phyloP scores from a whole-genome alignment of 441 rosid species.

The Rhodomyrtus psidioides region DNA sequence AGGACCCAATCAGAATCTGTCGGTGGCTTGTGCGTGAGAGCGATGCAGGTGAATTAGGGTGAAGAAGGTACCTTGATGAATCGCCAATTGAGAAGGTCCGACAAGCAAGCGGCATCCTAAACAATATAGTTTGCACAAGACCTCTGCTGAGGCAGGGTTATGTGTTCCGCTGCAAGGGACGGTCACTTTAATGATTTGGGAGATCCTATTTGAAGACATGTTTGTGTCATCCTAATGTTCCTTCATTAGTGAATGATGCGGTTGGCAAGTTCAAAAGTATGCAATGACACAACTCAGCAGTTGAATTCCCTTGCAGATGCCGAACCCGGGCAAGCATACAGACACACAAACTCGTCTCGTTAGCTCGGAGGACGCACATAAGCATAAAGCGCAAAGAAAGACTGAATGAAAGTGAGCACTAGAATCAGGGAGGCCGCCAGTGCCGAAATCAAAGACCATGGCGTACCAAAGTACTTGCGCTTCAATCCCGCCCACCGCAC shows the following conservation, averaged over 20 bases:
- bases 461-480: neutral
- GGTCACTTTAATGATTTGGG: neutral
- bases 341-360: neutral
- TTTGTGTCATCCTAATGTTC: neutral
- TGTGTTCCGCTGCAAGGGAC: neutral
- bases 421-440: neutral
- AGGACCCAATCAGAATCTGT: neutral
- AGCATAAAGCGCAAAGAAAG: neutral
- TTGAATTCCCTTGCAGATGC: neutral
- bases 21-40: neutral
- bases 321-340: neutral
- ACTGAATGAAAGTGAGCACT: neutral
- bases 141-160: neutral
- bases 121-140: neutral
- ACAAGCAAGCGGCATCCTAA: neutral
- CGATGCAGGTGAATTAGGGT: neutral
- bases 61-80: neutral
- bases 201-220: neutral
- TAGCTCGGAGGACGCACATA: neutral
- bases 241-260: neutral
- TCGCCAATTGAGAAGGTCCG: neutral
- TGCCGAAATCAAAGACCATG: neutral
- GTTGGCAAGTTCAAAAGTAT: neutral
- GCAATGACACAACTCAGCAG: neutral
- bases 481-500: neutral